Evolutionary conservation across 148 eudicot species (phyloP).

Genomic region (Rhododendron ferrugineum): DNA sequence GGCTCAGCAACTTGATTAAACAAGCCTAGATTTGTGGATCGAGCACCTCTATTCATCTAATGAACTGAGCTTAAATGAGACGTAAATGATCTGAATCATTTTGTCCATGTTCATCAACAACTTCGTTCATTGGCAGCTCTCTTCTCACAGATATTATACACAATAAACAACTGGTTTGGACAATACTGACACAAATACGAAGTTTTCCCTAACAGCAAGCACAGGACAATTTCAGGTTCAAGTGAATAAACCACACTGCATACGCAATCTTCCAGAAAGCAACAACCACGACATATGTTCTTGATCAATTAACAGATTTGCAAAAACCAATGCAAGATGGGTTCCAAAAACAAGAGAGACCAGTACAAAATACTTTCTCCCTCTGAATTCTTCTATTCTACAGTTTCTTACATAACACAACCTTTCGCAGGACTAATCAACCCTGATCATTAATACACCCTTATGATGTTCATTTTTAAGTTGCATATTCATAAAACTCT

Average conservation of each 20-base stretch:
- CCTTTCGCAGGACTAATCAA: neutral
- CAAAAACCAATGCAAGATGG: neutral
- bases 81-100: neutral
- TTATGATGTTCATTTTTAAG: neutral
- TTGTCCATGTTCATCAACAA: neutral
- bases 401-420: neutral
- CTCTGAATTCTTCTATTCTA: neutral
- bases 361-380: neutral
- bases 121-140: neutral
- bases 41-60: neutral
- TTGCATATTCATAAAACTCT: neutral
- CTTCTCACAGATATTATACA: neutral
- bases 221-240: neutral
- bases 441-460: neutral
- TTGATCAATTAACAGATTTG: neutral
- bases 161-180: neutral
- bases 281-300: neutral
- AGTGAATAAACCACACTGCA: neutral
- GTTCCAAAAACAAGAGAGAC: neutral
- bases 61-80: neutral
- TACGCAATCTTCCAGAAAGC: neutral
- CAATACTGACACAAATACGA: neutral
- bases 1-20: neutral
- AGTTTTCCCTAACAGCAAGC: neutral
- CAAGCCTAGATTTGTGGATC: neutral